Conservation (phyloP, 1,284 basidiomycete species). For the Cryptococcus sp. region DNA sequence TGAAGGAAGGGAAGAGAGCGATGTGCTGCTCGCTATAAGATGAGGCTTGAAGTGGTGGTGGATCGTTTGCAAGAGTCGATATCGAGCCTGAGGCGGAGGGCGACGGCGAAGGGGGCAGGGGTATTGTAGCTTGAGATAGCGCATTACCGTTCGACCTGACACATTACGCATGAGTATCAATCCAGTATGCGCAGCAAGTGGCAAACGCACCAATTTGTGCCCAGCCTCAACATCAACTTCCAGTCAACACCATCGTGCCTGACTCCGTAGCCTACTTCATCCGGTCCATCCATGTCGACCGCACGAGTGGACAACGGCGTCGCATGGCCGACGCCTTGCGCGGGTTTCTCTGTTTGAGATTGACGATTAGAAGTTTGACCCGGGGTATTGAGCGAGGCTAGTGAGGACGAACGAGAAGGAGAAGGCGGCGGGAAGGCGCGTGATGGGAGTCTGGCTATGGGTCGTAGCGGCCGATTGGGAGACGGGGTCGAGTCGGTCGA, state of each 20-base stretch:
- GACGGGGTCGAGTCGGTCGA: not conserved
- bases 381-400: constrained; percentile 1
- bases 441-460: constrained; percentile 44
- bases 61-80: not conserved
- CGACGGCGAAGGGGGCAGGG: constrained; percentile 42
- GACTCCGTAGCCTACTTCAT: constrained; percentile 31
- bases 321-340: constrained; percentile 9
- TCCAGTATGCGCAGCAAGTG: not conserved
- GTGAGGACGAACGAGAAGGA: constrained; percentile 35
- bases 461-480: constrained; percentile 25
- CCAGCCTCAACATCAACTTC: constrained; percentile 50
- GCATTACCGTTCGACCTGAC: constrained; percentile 50
- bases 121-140: constrained; percentile 33
- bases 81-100: constrained; percentile 3
- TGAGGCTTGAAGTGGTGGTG: constrained; percentile 1
- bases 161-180: not conserved
- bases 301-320: constrained; percentile 5
- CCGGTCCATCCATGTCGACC: constrained; percentile 12
- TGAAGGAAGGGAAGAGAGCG: constrained; percentile 50
- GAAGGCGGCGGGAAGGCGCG: constrained; percentile 50
- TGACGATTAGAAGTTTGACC: not conserved
- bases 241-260: constrained; percentile 51
- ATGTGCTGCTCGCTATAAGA: constrained; percentile 36
- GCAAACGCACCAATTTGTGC: constrained; percentile 48
- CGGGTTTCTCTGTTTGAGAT: not conserved